phyloP scores from a whole-genome alignment of 108 stramenopile species.

The Pseudonitzschia delicatissima region DNA sequence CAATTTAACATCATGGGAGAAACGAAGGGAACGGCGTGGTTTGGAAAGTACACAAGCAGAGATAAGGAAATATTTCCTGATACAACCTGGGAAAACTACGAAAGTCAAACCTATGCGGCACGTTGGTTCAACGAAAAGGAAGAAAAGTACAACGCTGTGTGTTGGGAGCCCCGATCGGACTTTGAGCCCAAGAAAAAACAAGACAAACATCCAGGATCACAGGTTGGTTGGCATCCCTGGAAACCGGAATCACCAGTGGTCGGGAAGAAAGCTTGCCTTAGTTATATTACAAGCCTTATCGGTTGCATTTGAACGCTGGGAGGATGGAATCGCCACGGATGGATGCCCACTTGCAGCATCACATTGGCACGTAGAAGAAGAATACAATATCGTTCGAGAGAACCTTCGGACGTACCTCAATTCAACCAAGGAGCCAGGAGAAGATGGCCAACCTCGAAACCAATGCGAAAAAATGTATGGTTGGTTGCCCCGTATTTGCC shows the following conservation, averaged over 20 bases:
- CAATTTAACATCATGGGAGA: conserved; percentile 59
- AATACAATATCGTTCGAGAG: conserved; percentile 47
- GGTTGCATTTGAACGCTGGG: conserved; percentile 59
- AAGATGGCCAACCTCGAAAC: conserved; percentile 29
- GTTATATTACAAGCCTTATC: conserved; percentile 47
- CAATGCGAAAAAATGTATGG: conserved; percentile 21
- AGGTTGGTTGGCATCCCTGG: conserved; percentile 62
- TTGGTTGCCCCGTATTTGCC: conserved; percentile 23
- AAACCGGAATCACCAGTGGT: conserved; percentile 59
- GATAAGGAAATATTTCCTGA: conserved; percentile 18
- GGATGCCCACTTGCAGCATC: conserved; percentile 73
- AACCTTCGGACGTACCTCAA: conserved; percentile 26
- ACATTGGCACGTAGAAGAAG: conserved; percentile 60
- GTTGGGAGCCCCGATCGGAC: conserved; percentile 55
- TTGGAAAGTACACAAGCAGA: not conserved
- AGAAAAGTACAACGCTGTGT: conserved; percentile 44
- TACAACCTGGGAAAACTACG: conserved; percentile 37
- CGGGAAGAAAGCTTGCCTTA: conserved; percentile 57
- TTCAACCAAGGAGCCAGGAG: conserved; percentile 25
- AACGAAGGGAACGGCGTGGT: conserved; percentile 10
- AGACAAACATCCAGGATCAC: conserved; percentile 8
- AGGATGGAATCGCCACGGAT: conserved; percentile 41
- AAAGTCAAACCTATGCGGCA: conserved; percentile 57
- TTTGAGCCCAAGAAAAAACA: conserved; percentile 32
- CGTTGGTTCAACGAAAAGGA: conserved; percentile 50